A percentile compares a stretch with the other conserved stretches of the same genome.
Evolutionary conservation across 176 grass and related monocot species (phyloP).

Genomic region (Carex littledalei): DNA sequence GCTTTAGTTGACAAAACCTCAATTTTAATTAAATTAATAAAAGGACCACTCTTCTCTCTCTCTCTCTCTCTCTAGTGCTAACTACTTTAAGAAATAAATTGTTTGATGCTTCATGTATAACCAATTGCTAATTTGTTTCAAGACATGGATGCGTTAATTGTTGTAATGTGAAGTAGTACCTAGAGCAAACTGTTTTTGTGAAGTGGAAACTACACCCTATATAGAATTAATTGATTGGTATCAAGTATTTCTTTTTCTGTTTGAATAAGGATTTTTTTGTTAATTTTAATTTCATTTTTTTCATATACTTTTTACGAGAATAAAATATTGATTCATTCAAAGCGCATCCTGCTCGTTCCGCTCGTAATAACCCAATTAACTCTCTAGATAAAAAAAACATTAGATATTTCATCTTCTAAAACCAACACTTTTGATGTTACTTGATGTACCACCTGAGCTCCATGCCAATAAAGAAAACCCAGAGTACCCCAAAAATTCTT

Average conservation of each 20-base stretch:
- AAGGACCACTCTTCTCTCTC: not conserved
- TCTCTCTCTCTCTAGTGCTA: not conserved
- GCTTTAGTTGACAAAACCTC: slow-evolving; percentile 1
- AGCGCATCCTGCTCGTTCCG: too few species aligned
- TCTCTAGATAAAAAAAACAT: too few species aligned
- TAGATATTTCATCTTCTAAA: too few species aligned
- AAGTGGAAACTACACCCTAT: slow-evolving; percentile 5
- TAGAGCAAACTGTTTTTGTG: not conserved
- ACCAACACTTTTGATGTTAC: too few species aligned
- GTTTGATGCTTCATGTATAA: not conserved
- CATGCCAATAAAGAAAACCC: too few species aligned
- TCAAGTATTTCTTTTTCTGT: not conserved
- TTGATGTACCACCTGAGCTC: too few species aligned
- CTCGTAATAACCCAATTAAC: too few species aligned
- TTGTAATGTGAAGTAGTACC: slow-evolving; percentile 2
- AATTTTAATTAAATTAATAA: not conserved
- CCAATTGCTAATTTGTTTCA: not conserved
- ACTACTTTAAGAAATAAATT: not conserved
- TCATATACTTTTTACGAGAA: too few species aligned
- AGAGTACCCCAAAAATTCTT: too few species aligned
- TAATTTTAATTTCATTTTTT: too few species aligned
- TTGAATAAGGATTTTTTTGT: too few species aligned
- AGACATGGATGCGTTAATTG: not conserved
- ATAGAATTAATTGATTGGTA: not conserved
- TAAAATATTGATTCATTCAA: too few species aligned